A percentile compares a stretch with the other conserved stretches of the same genome.
Conservation (phyloP, 306 rosid genomes). For the Cucumis sativus region DNA sequence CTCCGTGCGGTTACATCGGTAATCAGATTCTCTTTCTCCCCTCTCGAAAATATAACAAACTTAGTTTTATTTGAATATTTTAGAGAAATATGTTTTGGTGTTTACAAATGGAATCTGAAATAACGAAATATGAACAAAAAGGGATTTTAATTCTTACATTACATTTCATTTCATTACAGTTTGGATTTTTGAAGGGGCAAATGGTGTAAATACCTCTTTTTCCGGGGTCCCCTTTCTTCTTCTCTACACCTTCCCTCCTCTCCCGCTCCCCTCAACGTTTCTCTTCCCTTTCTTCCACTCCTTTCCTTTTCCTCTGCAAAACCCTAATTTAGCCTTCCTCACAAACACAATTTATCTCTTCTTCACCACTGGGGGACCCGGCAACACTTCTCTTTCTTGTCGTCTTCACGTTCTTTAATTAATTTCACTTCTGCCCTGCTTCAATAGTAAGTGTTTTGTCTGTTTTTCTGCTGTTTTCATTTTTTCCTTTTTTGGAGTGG, state of each 20-base stretch:
- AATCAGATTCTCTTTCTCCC: background rate
- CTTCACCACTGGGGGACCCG: background rate
- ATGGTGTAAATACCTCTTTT: background rate
- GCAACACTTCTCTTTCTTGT: background rate
- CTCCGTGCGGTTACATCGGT: background rate
- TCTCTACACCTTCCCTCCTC: background rate
- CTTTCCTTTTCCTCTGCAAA: background rate
- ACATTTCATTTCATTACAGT: too few relatives aligned
- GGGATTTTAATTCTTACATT: too few relatives aligned
- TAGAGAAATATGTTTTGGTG: too few relatives aligned
- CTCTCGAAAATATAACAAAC: background rate
- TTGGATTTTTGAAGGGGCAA: background rate
- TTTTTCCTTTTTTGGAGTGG: background rate
- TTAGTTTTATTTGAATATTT: too few relatives aligned
- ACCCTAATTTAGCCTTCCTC: background rate
- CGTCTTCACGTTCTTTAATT: background rate
- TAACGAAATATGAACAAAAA: background rate
- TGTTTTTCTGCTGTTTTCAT: background rate
- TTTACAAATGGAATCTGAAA: background rate
- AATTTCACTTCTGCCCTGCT: background rate
- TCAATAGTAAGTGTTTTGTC: background rate
- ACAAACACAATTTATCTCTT: background rate
- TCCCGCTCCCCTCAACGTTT: background rate
- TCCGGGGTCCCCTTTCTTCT: background rate
- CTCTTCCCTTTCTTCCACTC: background rate